phyloP scores from a whole-genome alignment of 192 early-diverging fungal species.

The Chytriomyces hyalinus region DNA sequence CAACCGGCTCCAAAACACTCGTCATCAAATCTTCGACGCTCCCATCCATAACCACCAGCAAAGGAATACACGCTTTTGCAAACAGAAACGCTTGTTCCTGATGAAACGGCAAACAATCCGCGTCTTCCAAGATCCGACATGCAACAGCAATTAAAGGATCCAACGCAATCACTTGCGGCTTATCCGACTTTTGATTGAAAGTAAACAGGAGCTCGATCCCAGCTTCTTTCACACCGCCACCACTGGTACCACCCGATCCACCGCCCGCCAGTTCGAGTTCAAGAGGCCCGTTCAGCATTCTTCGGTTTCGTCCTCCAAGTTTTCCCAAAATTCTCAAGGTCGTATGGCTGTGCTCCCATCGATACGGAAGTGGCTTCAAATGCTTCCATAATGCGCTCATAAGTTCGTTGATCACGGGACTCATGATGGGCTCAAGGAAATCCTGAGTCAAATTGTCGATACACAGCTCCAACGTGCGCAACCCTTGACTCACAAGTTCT shows the following conservation, averaged over 20 bases:
- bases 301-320: slow-evolving; percentile 94
- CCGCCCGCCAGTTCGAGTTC: slow-evolving; percentile 42
- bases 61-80: slow-evolving; percentile 66
- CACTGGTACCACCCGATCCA: neutral
- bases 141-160: slow-evolving; percentile 65
- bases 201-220: slow-evolving; percentile 66
- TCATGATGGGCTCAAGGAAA: slow-evolving; percentile 95
- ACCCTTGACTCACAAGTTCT: slow-evolving; percentile 93
- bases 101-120: slow-evolving; percentile 35
- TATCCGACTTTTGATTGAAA: slow-evolving; percentile 57
- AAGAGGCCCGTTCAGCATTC: slow-evolving; percentile 75
- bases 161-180: slow-evolving; percentile 53
- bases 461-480: slow-evolving; percentile 95
- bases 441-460: slow-evolving; percentile 98
- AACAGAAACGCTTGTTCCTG: slow-evolving; percentile 63
- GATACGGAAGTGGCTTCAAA: slow-evolving; percentile 85
- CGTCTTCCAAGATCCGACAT: slow-evolving; percentile 58
- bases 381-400: slow-evolving; percentile 95
- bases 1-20: slow-evolving; percentile 11
- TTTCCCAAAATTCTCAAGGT: slow-evolving; percentile 95
- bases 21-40: slow-evolving; percentile 13
- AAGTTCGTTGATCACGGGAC: slow-evolving; percentile 89
- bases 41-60: slow-evolving; percentile 65
- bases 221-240: slow-evolving; percentile 44
- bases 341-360: slow-evolving; percentile 77